Conservation (phyloP, 2,329 filamentous ascomycete genomes). For the Sarocladium kiliense region DNA sequence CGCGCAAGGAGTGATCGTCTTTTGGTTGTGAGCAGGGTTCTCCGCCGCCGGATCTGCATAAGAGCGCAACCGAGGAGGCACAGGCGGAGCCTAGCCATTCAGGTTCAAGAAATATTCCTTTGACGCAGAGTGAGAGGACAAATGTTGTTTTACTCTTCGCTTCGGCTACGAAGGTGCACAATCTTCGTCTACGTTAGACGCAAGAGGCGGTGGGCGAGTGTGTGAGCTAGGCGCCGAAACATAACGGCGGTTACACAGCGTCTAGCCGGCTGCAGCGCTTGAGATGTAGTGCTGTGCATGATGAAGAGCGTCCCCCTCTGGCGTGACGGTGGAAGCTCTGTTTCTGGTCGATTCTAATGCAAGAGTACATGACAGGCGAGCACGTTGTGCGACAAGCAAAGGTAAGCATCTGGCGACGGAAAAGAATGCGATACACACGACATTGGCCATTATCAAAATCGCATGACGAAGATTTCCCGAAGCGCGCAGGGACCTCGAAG, state of each 20-base stretch:
- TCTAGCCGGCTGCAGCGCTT: conserved; percentile 6
- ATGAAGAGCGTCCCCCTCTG: not conserved
- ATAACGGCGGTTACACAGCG: conserved; percentile 6
- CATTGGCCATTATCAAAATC: not conserved
- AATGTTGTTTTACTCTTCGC: not conserved
- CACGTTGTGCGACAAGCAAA: not conserved
- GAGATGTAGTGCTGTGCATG: not conserved
- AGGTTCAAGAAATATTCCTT: not conserved
- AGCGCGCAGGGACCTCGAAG: not conserved
- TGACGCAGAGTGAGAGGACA: not conserved
- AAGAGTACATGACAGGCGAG: not conserved
- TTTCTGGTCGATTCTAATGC: not conserved
- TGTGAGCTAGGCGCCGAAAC: not conserved
- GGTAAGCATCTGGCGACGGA: not conserved
- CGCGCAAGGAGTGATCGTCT: not conserved
- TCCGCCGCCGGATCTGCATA: conserved; percentile 6
- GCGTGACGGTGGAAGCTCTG: not conserved
- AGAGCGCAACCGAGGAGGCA: not conserved
- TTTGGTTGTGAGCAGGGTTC: not conserved
- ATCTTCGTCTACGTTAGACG: not conserved
- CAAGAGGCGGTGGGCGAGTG: not conserved
- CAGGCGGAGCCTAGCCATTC: not conserved
- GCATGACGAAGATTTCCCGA: not conserved
- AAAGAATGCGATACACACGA: not conserved
- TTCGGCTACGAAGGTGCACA: not conserved